These are phyloP conservation scores for Kodamaea fukazawae DNA, from an alignment of 805 yeast genomes.

Conservation along the genomic window DNA sequence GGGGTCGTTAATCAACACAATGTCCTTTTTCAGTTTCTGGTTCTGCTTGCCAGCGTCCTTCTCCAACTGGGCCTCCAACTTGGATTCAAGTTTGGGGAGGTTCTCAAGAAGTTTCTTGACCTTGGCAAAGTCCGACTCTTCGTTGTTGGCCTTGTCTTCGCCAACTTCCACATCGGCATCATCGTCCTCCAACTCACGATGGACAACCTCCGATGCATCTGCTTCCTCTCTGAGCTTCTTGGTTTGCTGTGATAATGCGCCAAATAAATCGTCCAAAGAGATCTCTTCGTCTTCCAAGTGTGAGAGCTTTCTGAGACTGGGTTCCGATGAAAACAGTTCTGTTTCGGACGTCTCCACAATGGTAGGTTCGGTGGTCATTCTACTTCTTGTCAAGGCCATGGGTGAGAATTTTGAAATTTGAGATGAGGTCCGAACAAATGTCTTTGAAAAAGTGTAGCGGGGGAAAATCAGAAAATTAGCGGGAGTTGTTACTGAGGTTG, in stretches of 20 bases:
- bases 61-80: constrained; percentile 22
- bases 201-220: constrained; percentile 12
- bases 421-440: constrained; percentile 5
- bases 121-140: constrained; percentile 15
- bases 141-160: constrained; percentile 9
- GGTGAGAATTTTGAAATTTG: constrained; percentile 6
- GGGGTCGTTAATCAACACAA: constrained; percentile 47
- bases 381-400: constrained; percentile 7
- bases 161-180: constrained; percentile 12
- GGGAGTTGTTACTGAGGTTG: too few species aligned
- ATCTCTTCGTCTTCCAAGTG: constrained; percentile 10
- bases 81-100: constrained; percentile 33
- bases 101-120: constrained; percentile 16
- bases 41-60: constrained; percentile 14
- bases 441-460: too few species aligned
- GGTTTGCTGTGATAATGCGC: constrained; percentile 27
- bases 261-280: constrained; percentile 33
- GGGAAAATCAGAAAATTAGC: too few species aligned
- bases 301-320: constrained; percentile 7
- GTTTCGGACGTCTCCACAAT: constrained; percentile 28
- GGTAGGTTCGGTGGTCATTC: constrained; percentile 12
- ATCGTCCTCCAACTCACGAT: constrained; percentile 16
- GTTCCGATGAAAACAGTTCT: constrained; percentile 22
- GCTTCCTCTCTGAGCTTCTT: constrained; percentile 6
- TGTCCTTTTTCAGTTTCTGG: constrained; percentile 16